Evolutionary conservation across 148 eudicot species (phyloP), one percentile per base, ranked within the genome.

Genomic region (Fagopyrum homotropicum): DNA sequence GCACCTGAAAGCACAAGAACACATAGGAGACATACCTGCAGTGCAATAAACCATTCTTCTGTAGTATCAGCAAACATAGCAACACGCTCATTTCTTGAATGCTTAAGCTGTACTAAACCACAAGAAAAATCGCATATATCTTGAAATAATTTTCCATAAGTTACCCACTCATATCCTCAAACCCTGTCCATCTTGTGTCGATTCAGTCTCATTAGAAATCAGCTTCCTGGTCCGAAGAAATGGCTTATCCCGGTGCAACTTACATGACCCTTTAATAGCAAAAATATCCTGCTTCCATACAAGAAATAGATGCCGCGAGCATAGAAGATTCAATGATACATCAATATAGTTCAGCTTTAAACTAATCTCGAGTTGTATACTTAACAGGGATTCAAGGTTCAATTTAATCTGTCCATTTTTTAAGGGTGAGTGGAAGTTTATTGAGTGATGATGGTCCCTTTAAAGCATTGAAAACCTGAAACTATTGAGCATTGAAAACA

Each of bases 21-120:
- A 22, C 14, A 72, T 16, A 50, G 44, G 51, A 72, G 44, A 77
- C 51, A 64, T 69, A 94, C 98, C 96, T 94, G 98, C 83, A 94
- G 73, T 0, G 98, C 93, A 73, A 94, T 87, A 80, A 88, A 88
- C 97, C 98, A 94, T 81, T 94, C 97, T 82, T 84, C 89, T 50
- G 91, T 82, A 54, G 98, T 94, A 80, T 94, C 98, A 73, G 97
- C 97, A 88, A 94, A 94, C 45, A 94, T 94, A 44, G 98, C 96
- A 61, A 81, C 98, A 78, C 98, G 89, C 76, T 93, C 91, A 76
- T 77, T 88, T 69, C 80, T 88, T 19, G 83, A 79, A 85, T 94
- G 96, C 76, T 97, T 97, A 56, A 91, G 86, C 26, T 87, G 80
- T 8, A 80, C 84, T 75, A 94, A 85, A 60, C 98, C 98, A 79